A percentile compares a stretch with the other conserved stretches of the same genome.
Conservation (phyloP, 2,329 filamentous ascomycete species). For the Magnaporthiopsis incrustans region DNA sequence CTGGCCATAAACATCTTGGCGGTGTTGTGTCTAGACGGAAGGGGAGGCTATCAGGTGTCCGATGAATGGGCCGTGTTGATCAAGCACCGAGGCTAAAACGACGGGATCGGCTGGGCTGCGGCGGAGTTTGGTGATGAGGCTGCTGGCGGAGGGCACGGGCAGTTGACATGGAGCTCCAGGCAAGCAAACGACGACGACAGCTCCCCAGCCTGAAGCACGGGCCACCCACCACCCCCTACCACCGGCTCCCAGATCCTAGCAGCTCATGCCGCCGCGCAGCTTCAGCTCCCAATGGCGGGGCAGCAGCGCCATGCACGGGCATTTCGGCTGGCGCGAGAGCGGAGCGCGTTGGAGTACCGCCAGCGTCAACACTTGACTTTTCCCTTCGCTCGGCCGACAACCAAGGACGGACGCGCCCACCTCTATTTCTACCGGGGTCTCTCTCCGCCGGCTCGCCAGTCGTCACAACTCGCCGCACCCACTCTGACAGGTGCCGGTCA, state of each 20-base stretch:
- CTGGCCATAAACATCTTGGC: slow-evolving; percentile 97
- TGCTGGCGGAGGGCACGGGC: background rate
- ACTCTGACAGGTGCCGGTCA: background rate
- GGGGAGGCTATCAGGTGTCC: background rate
- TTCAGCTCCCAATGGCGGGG: background rate
- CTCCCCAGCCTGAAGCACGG: background rate
- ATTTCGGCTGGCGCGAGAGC: background rate
- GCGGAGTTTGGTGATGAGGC: background rate
- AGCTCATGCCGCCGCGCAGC: background rate
- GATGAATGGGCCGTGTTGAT: background rate
- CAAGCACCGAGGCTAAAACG: background rate
- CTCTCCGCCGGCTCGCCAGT: no score
- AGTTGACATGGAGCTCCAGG: background rate
- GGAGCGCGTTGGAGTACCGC: background rate
- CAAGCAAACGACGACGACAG: slow-evolving; percentile 7
- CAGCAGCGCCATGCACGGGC: background rate
- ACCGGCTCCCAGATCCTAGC: background rate
- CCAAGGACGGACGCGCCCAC: background rate
- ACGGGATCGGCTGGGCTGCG: background rate
- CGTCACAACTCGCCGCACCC: background rate
- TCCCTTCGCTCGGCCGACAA: background rate
- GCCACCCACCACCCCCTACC: background rate
- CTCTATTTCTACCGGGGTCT: background rate
- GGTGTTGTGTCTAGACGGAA: slow-evolving; percentile 25
- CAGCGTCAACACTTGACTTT: no score